These are phyloP conservation scores for Diplocarpon rosae DNA, from an alignment of 2,329 filamentous ascomycete genomes.

Conservation along the genomic window DNA sequence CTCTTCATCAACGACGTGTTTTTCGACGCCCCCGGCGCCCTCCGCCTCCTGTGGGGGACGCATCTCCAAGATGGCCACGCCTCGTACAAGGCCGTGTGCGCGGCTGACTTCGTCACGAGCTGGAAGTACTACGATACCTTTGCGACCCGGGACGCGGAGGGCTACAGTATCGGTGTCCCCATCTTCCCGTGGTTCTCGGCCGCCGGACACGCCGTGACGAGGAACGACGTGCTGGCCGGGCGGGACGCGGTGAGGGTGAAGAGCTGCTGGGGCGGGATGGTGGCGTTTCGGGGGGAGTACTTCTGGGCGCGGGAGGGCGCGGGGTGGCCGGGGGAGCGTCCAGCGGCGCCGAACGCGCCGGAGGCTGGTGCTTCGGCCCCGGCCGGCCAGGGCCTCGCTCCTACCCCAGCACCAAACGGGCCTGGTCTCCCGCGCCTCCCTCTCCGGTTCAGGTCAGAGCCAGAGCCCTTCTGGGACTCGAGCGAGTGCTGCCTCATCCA, in stretches of 20 bases:
- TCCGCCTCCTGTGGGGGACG: conserved; percentile 50
- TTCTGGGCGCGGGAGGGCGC: conserved; percentile 27
- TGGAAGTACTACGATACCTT: conserved; percentile 66
- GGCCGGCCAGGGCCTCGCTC: background rate
- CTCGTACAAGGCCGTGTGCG: conserved; percentile 58
- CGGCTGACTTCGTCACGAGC: conserved; percentile 57
- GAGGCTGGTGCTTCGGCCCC: background rate
- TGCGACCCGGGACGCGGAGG: conserved; percentile 56
- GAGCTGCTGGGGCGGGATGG: conserved; percentile 72
- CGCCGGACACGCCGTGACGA: conserved; percentile 40
- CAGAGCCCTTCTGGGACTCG: conserved; percentile 49
- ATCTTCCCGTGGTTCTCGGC: conserved; percentile 58
- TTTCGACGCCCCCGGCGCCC: conserved; percentile 39
- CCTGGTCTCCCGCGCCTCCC: conserved; percentile 12
- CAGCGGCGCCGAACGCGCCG: background rate
- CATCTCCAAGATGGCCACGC: conserved; percentile 41
- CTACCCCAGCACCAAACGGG: background rate
- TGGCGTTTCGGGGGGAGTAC: conserved; percentile 50
- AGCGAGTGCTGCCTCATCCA: conserved; percentile 54
- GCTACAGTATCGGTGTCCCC: conserved; percentile 50
- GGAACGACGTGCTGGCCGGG: conserved; percentile 50
- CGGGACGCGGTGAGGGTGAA: conserved; percentile 56
- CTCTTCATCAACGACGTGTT: conserved; percentile 59
- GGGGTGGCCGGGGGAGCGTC: background rate
- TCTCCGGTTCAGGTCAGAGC: conserved; percentile 41